A percentile compares a stretch with the other conserved stretches of the same genome.
These are phyloP conservation scores for Thelonectria blattea DNA, from an alignment of 2,329 filamentous ascomycete species.

Conservation along the genomic window DNA sequence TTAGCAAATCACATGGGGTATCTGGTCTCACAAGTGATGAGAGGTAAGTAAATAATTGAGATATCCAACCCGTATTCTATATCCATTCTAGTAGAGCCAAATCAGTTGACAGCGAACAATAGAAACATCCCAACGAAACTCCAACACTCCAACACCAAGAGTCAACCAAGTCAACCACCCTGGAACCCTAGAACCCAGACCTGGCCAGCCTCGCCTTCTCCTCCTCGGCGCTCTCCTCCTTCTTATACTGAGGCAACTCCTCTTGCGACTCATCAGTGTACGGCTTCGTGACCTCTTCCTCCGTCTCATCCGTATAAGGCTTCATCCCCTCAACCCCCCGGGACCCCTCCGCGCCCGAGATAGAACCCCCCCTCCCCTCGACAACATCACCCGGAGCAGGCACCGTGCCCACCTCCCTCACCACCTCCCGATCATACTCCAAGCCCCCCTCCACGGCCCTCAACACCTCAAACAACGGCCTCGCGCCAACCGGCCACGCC, in stretches of 20 bases:
- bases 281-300: constrained; percentile 19
- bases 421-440: constrained; percentile 35
- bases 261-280: constrained; percentile 24
- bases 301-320: constrained; percentile 23
- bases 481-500: constrained; percentile 48
- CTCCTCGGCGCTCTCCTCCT: constrained; percentile 19
- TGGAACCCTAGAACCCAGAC: constrained; percentile 25
- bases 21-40: neutral
- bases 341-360: neutral
- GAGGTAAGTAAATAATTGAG: too few relatives aligned
- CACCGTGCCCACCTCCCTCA: constrained; percentile 36
- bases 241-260: constrained; percentile 30
- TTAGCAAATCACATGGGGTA: constrained; percentile 9
- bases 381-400: constrained; percentile 31
- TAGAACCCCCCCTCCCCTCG: constrained; percentile 40
- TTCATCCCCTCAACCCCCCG: neutral
- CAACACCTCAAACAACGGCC: constrained; percentile 48
- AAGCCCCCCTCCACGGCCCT: constrained; percentile 45
- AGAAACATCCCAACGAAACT: neutral
- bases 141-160: neutral
- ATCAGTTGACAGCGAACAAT: neutral
- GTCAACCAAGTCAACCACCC: too few relatives aligned
- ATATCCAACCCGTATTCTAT: too few relatives aligned
- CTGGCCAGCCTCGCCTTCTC: constrained; percentile 40
- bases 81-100: too few relatives aligned